Conservation (phyloP, 176 grass and related monocot species). For the Carex pumila region DNA sequence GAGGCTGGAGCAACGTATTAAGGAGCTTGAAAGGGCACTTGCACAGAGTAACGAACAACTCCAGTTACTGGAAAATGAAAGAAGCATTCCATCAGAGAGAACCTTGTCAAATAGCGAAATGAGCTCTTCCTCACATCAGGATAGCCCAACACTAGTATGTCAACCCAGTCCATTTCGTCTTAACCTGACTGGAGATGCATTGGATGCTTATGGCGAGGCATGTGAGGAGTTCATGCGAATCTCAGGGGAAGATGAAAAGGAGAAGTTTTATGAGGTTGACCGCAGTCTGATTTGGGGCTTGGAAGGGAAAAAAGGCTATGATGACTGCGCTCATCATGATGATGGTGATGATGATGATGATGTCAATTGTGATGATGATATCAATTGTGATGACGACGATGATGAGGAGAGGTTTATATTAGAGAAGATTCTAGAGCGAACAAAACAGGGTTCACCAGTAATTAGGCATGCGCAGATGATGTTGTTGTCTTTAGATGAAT, state of each 20-base stretch:
- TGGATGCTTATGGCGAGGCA: conserved; percentile 79
- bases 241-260: conserved; percentile 22
- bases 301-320: conserved; percentile 26
- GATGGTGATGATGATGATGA: conserved; percentile 15
- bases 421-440: conserved; percentile 86
- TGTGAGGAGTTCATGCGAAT: conserved; percentile 72
- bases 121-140: conserved; percentile 53
- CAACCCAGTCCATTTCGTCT: conserved; percentile 50
- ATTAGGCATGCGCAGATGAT: conserved; percentile 74
- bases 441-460: conserved; percentile 71
- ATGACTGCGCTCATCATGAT: conserved; percentile 2
- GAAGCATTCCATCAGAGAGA: conserved; percentile 35
- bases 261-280: conserved; percentile 37
- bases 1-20: conserved; percentile 62
- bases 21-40: conserved; percentile 71
- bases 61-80: conserved; percentile 35
- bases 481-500: conserved; percentile 72
- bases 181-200: conserved; percentile 67
- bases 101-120: conserved; percentile 68
- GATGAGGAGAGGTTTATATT: conserved; percentile 48
- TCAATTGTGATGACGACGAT: conserved; percentile 20
- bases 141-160: conserved; percentile 43
- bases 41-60: conserved; percentile 50
- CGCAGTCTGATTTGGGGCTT: conserved; percentile 39
- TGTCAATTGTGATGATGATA: conserved; percentile 20